Percentiles rank a stretch among this genome's conserved stretches.
phyloP scores from a whole-genome alignment of 371 early-diverging fungal genomes.

The Zopfochytrium polystomum region DNA sequence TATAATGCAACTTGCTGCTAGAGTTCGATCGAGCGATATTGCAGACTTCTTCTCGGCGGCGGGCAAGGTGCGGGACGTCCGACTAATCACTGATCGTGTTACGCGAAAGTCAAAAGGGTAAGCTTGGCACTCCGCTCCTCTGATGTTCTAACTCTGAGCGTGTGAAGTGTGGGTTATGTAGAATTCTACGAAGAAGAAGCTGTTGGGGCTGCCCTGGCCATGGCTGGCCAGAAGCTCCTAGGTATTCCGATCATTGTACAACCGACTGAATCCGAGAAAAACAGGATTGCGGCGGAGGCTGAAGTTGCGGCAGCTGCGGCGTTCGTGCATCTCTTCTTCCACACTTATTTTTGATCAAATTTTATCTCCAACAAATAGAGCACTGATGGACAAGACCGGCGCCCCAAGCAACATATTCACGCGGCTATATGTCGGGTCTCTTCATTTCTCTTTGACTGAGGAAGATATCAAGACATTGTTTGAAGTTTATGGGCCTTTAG shows the following conservation, averaged over 20 bases:
- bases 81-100: conserved; percentile 79
- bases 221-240: conserved; percentile 87
- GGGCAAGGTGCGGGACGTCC: conserved; percentile 70
- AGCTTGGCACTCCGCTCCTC: conserved; percentile 1
- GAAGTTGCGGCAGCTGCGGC: conserved; percentile 37
- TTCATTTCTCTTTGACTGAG: conserved; percentile 77
- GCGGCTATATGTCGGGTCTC: conserved; percentile 77
- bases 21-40: conserved; percentile 74
- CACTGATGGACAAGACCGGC: neutral
- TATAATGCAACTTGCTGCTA: conserved; percentile 86
- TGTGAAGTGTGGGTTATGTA: conserved; percentile 73
- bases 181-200: conserved; percentile 89
- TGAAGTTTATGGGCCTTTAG: conserved; percentile 84
- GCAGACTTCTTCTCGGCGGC: conserved; percentile 82
- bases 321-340: conserved; percentile 7
- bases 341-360: neutral
- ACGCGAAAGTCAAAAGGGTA: conserved; percentile 92
- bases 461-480: conserved; percentile 81
- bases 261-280: conserved; percentile 90
- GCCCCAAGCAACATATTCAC: conserved; percentile 40
- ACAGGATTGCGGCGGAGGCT: conserved; percentile 62
- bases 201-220: conserved; percentile 75
- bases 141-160: neutral
- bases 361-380: conserved; percentile 6
- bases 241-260: conserved; percentile 93